phyloP scores from a whole-genome alignment of 2,329 filamentous ascomycete genomes.

The Aureobasidium sp. region DNA sequence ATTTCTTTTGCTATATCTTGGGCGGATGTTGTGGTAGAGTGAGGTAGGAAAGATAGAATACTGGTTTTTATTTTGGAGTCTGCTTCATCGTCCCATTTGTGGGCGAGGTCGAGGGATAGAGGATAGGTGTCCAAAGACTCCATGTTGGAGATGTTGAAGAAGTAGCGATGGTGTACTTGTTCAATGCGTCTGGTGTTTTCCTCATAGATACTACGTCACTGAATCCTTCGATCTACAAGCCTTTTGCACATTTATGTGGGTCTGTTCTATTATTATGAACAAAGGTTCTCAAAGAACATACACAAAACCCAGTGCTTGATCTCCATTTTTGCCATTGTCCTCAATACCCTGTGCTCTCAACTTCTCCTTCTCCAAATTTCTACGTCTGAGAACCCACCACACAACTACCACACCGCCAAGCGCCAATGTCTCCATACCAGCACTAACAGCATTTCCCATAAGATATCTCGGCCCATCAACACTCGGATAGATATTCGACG shows the following conservation, averaged over 20 bases:
- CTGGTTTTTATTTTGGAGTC: neutral
- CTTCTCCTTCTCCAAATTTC: conserved; percentile 22
- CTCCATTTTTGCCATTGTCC: conserved; percentile 9
- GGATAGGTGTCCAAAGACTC: neutral
- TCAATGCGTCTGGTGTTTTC: too few relatives aligned
- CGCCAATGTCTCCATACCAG: conserved; percentile 21
- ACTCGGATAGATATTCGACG: conserved; percentile 25
- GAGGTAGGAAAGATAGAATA: neutral
- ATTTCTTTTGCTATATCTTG: neutral
- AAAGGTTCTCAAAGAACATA: conserved; percentile 5
- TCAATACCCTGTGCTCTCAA: conserved; percentile 17
- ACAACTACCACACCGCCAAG: conserved; percentile 15
- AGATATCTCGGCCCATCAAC: conserved; percentile 21
- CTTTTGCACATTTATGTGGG: too few relatives aligned
- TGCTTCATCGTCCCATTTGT: neutral
- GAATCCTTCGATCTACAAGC: too few relatives aligned
- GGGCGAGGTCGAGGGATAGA: neutral
- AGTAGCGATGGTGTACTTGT: neutral
- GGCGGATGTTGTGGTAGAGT: neutral
- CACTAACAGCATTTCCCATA: conserved; percentile 19
- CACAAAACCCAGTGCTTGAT: conserved; percentile 12
- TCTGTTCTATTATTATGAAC: too few relatives aligned
- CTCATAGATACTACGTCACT: too few relatives aligned
- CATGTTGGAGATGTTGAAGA: neutral
- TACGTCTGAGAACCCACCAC: conserved; percentile 19